Base-by-base conservation (phyloP, 2,329 filamentous ascomycete genomes). In the Fusarium sp. region DNA sequence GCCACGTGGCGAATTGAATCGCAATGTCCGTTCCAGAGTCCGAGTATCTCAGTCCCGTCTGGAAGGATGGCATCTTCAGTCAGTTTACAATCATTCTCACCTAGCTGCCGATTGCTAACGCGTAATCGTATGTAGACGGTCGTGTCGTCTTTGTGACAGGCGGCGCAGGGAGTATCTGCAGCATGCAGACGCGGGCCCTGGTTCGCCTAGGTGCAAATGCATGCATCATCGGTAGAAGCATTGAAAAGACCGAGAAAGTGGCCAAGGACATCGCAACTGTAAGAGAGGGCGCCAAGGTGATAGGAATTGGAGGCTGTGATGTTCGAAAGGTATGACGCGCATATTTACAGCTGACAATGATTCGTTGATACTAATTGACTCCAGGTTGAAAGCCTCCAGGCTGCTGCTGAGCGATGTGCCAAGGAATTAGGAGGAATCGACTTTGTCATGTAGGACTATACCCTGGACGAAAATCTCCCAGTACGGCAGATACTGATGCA, bases 121-220 rank as follows among this genome's bases (percentile, higher is more conserved):
- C 18, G 36, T 28, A n/a, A 18, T n/a, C 26, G 24, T 10, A 10
- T 45, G 14, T 74, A 97, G 93, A 91, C 68, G 90, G 91, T 78
- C 95, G 96, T 76, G 95, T 98, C 44, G 88, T 95, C 72, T 97
- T 98, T 81, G 97, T 97, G 76, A 99, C 96, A 5, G 96, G 96
- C 61, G 96, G 96, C 53, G 94, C 94, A 7, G 95, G 96, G 57
- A 91, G 92, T 26, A 98, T 99, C 76, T 98, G 96, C 84, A 96
- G 92, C 74, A 94, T 93, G 57, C 96, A 98, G 83, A 96, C 97
- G 33, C 89, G 94, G 69, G 96, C 96, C 6, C 85, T 99, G 63
- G 94, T 99, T 24, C 88, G 95, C 67, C 89, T 99, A 9, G 96
- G 96, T 54, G 95, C 94, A 44, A 91, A 98, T 74, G 96, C 96